These are phyloP conservation scores for Chaetoceros tenuissimus DNA, from an alignment of 108 stramenopile genomes.

Conservation along the genomic window DNA sequence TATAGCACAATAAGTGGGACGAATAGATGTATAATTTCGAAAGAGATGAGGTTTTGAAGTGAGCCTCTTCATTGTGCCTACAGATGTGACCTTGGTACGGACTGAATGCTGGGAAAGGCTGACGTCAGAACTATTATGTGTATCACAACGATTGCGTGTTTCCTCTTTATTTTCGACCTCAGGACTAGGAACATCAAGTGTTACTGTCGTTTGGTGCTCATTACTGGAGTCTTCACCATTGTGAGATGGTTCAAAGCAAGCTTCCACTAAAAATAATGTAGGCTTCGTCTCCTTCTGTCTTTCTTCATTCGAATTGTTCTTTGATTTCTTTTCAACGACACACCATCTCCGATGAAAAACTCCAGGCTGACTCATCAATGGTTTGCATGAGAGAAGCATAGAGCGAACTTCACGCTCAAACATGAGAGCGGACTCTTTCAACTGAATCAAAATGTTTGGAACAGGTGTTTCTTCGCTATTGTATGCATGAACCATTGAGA, in stretches of 20 bases:
- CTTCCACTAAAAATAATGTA: too few relatives aligned
- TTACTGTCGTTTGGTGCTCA: too few relatives aligned
- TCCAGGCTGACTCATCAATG: constrained; percentile 43
- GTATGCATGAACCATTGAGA: constrained; percentile 78
- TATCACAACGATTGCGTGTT: too few relatives aligned
- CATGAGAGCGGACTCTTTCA: constrained; percentile 46
- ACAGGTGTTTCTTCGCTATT: constrained; percentile 66
- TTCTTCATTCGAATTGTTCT: too few relatives aligned
- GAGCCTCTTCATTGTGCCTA: background rate
- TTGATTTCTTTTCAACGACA: constrained; percentile 11
- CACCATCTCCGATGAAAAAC: constrained; percentile 51
- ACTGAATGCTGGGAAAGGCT: too few relatives aligned
- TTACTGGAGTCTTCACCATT: too few relatives aligned
- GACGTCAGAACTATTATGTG: too few relatives aligned
- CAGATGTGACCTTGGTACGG: too few relatives aligned
- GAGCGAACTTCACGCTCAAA: constrained; percentile 62
- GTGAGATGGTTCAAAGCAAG: too few relatives aligned
- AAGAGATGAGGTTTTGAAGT: constrained; percentile 46
- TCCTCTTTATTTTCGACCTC: too few relatives aligned
- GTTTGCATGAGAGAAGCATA: constrained; percentile 38
- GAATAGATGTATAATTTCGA: constrained; percentile 43
- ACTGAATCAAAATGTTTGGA: constrained; percentile 52
- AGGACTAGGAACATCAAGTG: too few relatives aligned
- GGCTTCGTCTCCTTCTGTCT: too few relatives aligned
- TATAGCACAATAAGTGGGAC: constrained; percentile 46